phyloP scores from a whole-genome alignment of 2,329 filamentous ascomycete species.

The Aureobasidium pullulans region DNA sequence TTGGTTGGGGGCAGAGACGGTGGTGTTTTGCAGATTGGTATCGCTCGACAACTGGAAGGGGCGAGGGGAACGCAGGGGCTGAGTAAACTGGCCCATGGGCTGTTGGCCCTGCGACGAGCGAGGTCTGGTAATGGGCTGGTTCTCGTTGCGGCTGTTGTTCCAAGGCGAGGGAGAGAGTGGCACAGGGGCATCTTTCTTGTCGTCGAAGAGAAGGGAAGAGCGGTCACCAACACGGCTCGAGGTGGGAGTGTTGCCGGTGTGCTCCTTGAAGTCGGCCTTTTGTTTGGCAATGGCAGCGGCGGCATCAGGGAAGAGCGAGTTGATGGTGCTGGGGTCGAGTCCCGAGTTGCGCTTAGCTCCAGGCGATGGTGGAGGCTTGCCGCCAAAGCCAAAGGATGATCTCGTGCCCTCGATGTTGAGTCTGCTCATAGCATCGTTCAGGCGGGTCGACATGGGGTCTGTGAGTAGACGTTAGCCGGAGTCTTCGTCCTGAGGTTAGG shows the following conservation, averaged over 20 bases:
- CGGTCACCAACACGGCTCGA: slow-evolving; percentile 83
- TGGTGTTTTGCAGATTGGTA: slow-evolving; percentile 73
- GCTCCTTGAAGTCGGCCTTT: slow-evolving; percentile 94
- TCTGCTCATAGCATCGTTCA: slow-evolving; percentile 96
- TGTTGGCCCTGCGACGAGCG: slow-evolving; percentile 64
- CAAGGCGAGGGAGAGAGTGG: slow-evolving; percentile 74
- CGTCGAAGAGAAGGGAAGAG: slow-evolving; percentile 64
- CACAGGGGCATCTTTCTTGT: slow-evolving; percentile 55
- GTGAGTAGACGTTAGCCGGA: slow-evolving; percentile 15
- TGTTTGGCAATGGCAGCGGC: slow-evolving; percentile 97
- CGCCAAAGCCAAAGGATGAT: slow-evolving; percentile 63
- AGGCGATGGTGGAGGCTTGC: slow-evolving; percentile 67
- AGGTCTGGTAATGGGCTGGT: slow-evolving; percentile 53
- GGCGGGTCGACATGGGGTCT: slow-evolving; percentile 95
- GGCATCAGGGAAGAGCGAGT: slow-evolving; percentile 98
- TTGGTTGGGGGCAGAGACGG: slow-evolving; percentile 65
- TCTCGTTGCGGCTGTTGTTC: slow-evolving; percentile 50
- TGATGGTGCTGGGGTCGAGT: slow-evolving; percentile 88
- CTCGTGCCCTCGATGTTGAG: slow-evolving; percentile 79
- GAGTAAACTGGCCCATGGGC: slow-evolving; percentile 89
- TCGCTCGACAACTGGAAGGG: slow-evolving; percentile 60
- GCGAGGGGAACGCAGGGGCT: slow-evolving; percentile 78
- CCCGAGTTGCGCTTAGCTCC: slow-evolving; percentile 85
- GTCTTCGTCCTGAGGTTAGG: not conserved
- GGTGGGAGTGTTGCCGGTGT: slow-evolving; percentile 79